Evolutionary conservation across 2,329 filamentous ascomycete species (phyloP), one percentile per base, ranked within the genome.

Genomic region (Pyricularia sp.): DNA sequence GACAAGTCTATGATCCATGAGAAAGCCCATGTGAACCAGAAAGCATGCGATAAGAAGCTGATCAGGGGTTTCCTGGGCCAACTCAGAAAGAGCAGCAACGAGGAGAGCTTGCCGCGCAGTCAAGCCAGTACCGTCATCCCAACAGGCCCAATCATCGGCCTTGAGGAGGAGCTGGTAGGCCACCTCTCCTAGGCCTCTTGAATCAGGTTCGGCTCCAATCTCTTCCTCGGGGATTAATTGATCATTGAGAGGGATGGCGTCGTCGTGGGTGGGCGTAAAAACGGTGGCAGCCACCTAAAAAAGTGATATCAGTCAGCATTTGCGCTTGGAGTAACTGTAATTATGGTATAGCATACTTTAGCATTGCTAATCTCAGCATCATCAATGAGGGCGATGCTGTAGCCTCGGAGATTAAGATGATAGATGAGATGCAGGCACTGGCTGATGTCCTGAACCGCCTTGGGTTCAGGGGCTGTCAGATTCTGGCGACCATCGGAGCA

Each of bases 341-440:
- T 28, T 14, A 66, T 10, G 4, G 10, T 1, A 25, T 31, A 20
- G 17, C 25, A 68, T 72, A 86, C 86, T 77, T 90, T 91, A 1
- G 87, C 89, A 73, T 90, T 89, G 66, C 80, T 78, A 72, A 86
- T 90, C 67, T 88, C 84, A 12, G 91, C 75, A 42, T 83, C 84
- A 70, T 92, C 89, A 63, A 92, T 81, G 28, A 92, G 78, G 1
- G 86, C 88, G 6, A 90, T 80, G 73, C 87, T 90, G 74, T 85
- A 87, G 0, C 86, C 85, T n/a, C 79, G 77, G 0, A 74, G 75
- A 67, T 88, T 81, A 70, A 91, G 84, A 69, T 79, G 81, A 69
- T 83, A 81, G 58, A 90, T 86, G 73, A 88, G 80, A 4, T 77
- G 74, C 42, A 85, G 79, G 28, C 75, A 74, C 4, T 64, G 65